Percentiles rank a stretch among this genome's conserved stretches.
These are phyloP conservation scores for Candida hispaniensis DNA, from an alignment of 805 yeast genomes.

Conservation along the genomic window DNA sequence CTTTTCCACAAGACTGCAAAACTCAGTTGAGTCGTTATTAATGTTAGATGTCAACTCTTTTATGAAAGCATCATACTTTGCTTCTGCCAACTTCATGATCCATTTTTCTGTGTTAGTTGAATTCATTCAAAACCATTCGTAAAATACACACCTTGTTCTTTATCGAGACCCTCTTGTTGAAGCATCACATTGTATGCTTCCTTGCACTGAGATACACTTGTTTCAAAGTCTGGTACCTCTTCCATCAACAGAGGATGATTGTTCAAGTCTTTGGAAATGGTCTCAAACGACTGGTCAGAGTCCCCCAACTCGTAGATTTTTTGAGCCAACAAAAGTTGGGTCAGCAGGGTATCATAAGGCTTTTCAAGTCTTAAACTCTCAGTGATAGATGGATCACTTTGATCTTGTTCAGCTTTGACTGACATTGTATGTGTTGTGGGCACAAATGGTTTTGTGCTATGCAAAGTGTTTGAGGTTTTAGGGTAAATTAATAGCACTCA, in stretches of 20 bases:
- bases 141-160: slow-evolving; percentile 6
- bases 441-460: no score
- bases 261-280: slow-evolving; percentile 22
- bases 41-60: slow-evolving; percentile 1
- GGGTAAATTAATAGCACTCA: no score
- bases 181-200: slow-evolving; percentile 2
- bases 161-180: slow-evolving; percentile 4
- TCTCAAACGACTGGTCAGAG: slow-evolving; percentile 19
- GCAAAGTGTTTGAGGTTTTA: no score
- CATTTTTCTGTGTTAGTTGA: no score
- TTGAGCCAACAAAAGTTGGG: slow-evolving; percentile 28
- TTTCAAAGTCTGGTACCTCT: slow-evolving; percentile 10
- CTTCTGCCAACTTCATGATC: slow-evolving; percentile 10
- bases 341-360: slow-evolving; percentile 17
- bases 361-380: not conserved
- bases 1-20: no score
- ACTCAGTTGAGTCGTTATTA: slow-evolving; percentile 3
- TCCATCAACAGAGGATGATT: slow-evolving; percentile 25
- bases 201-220: slow-evolving; percentile 1
- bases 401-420: no score
- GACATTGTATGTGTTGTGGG: no score
- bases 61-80: slow-evolving; percentile 7
- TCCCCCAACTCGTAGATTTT: slow-evolving; percentile 27
- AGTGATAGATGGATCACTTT: no score
- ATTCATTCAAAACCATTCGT: no score